Evolutionary conservation across 202 grass and related monocot species (phyloP), one percentile per base, ranked within the genome.

Genomic region (Saccharum hybrid): DNA sequence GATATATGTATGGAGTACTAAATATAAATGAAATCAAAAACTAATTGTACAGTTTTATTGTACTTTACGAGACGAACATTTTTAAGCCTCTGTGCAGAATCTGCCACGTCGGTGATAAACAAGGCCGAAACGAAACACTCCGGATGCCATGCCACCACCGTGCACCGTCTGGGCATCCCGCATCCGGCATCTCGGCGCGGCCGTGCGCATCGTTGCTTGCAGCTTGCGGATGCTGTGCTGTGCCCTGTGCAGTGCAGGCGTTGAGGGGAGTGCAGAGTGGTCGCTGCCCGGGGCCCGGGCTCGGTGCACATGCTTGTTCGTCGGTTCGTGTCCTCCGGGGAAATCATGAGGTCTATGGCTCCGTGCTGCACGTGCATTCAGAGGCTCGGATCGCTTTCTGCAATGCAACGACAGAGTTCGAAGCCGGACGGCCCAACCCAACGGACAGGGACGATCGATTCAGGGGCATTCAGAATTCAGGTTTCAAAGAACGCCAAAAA

Each of bases 401-500:
- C 45, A n/a, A 16, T 16, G 45, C 48, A 36, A 36, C 23, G 13
- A 36, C 42, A 57, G 30, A 38, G 6, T 23, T 52, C 7, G 31
- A 56, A 3, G n/a, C 78, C 59, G 19, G 74, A 79, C 75, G 65
- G 5, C 19, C 40, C 52, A 78, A 40, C 75, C 23, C 52, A 78
- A 31, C 75, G 18, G 54, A 72, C 75, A 10, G 38, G 0, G 30
- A 31, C 66, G 15, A 38, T 31, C 66, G 15, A 38, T 31, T 8
- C 1, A 18, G 49, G 39, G 51, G 11, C 16, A 22, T 36, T 36
- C 34, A 4, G 31, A 21, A 22, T 59, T 22, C 56, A 59, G 56
- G n/a, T 22, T 22, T 59, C n/a, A 22, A 59, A 4, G 7, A 21
- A 54, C 6, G 16, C 46, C 13, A 49, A 49, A 49, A 15, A 49